These are phyloP conservation scores for Cercospora nicotianae DNA, from an alignment of 2,329 filamentous ascomycete species.

Conservation along the genomic window DNA sequence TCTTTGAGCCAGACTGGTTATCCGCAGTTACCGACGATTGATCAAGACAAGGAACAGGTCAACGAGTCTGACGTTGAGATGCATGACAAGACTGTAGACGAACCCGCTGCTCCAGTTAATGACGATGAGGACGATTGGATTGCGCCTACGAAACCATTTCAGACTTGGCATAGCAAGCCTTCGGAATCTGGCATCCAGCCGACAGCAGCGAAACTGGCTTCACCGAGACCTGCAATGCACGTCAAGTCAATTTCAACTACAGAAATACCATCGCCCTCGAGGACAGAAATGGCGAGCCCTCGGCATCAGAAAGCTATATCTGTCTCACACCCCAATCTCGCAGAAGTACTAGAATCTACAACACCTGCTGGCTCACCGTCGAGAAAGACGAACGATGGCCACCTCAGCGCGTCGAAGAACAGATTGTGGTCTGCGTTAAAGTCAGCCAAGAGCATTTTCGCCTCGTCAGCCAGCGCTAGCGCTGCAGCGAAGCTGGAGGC, in stretches of 20 bases:
- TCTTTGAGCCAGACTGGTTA: constrained; percentile 42
- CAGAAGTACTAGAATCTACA: constrained; percentile 46
- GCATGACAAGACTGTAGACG: constrained; percentile 9
- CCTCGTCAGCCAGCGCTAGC: constrained; percentile 65
- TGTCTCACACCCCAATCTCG: constrained; percentile 44
- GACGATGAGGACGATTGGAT: constrained; percentile 62
- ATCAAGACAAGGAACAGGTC: constrained; percentile 18
- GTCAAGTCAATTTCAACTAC: constrained; percentile 41
- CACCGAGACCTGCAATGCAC: constrained; percentile 44
- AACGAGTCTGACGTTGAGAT: constrained; percentile 13
- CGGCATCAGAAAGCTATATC: constrained; percentile 59
- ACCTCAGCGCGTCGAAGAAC: constrained; percentile 87
- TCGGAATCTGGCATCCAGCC: constrained; percentile 18
- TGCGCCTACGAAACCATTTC: constrained; percentile 45
- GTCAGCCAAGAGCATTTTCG: constrained; percentile 81
- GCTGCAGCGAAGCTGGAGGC: constrained; percentile 60
- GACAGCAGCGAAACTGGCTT: constrained; percentile 23
- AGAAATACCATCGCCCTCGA: constrained; percentile 49
- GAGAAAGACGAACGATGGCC: constrained; percentile 66
- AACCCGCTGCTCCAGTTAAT: constrained; percentile 32
- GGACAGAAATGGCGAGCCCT: constrained; percentile 39
- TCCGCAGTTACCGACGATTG: constrained; percentile 41
- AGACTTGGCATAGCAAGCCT: constrained; percentile 16
- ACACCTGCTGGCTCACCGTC: constrained; percentile 59
- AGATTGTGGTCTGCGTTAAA: constrained; percentile 89